phyloP scores from a whole-genome alignment of 139 green algal species.

The Volvox africanus region DNA sequence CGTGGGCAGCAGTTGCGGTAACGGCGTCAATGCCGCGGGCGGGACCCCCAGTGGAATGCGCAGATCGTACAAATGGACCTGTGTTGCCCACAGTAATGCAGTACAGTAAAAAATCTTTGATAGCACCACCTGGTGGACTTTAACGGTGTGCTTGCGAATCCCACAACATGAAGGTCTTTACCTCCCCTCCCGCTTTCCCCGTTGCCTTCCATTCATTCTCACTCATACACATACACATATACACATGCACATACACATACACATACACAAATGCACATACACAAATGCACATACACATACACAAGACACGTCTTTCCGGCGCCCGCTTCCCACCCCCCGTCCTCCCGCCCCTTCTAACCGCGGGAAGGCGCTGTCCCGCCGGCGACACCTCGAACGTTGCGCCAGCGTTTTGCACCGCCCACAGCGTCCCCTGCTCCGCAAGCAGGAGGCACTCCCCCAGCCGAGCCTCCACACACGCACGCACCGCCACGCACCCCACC shows the following conservation, averaged over 20 bases:
- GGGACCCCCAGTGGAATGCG: constrained; percentile 76
- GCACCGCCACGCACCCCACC: constrained; percentile 65
- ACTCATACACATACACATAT: too few species aligned
- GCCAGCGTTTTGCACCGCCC: constrained; percentile 77
- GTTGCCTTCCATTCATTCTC: too few species aligned
- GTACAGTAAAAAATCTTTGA: too few species aligned
- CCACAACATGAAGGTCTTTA: too few species aligned
- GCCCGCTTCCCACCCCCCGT: not conserved
- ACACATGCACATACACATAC: not conserved
- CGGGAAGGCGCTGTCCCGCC: constrained; percentile 40
- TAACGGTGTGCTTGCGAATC: too few species aligned
- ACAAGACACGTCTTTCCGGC: not conserved
- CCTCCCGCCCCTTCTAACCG: not conserved
- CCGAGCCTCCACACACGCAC: constrained; percentile 67
- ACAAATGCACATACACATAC: too few species aligned
- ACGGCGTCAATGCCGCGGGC: constrained; percentile 68
- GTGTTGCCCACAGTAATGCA: not conserved
- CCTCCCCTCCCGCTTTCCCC: too few species aligned
- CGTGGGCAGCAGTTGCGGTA: constrained; percentile 22
- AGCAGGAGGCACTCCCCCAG: constrained; percentile 74
- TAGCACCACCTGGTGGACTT: too few species aligned
- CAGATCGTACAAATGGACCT: constrained; percentile 67
- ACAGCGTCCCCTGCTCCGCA: constrained; percentile 70
- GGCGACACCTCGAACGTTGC: constrained; percentile 73
- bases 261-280: not conserved